Evolutionary conservation across 768 basidiomycete genomes (phyloP).

Genomic region (Postia placenta): DNA sequence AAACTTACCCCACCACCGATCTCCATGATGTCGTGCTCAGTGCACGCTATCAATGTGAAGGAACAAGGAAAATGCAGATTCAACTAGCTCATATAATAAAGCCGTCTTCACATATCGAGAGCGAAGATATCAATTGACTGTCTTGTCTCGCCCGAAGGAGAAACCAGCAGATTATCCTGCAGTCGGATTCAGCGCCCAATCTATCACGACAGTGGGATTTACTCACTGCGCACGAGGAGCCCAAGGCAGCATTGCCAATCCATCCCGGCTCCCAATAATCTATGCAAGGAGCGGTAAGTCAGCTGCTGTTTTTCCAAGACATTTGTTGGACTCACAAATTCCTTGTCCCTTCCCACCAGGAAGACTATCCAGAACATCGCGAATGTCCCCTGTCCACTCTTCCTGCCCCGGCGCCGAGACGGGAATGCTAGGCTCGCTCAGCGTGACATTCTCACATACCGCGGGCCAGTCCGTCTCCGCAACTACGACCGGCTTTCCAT

Average conservation of each 20-base stretch:
- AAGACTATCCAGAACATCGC: slow-evolving; percentile 36
- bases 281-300: too few relatives aligned
- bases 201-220: slow-evolving; percentile 5
- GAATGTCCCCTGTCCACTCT: slow-evolving; percentile 47
- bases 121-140: slow-evolving; percentile 24
- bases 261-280: slow-evolving; percentile 68
- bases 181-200: too few relatives aligned
- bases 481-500: slow-evolving; percentile 51
- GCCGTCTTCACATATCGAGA: slow-evolving; percentile 9
- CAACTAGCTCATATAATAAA: slow-evolving; percentile 6
- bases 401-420: slow-evolving; percentile 46
- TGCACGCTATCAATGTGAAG: background rate
- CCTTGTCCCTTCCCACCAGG: slow-evolving; percentile 31
- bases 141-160: slow-evolving; percentile 36
- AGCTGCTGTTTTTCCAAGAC: too few relatives aligned
- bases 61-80: too few relatives aligned
- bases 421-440: slow-evolving; percentile 43
- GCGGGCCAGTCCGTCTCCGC: slow-evolving; percentile 65
- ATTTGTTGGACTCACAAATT: slow-evolving; percentile 31
- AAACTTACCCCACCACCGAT: too few relatives aligned
- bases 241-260: slow-evolving; percentile 46
- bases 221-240: slow-evolving; percentile 23
- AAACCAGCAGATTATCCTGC: slow-evolving; percentile 47
- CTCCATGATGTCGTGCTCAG: too few relatives aligned
- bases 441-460: slow-evolving; percentile 33